A percentile compares a stretch with the other conserved stretches of the same genome.
Evolutionary conservation across 306 rosid genomes (phyloP).

Genomic region (Vigna mungo): DNA sequence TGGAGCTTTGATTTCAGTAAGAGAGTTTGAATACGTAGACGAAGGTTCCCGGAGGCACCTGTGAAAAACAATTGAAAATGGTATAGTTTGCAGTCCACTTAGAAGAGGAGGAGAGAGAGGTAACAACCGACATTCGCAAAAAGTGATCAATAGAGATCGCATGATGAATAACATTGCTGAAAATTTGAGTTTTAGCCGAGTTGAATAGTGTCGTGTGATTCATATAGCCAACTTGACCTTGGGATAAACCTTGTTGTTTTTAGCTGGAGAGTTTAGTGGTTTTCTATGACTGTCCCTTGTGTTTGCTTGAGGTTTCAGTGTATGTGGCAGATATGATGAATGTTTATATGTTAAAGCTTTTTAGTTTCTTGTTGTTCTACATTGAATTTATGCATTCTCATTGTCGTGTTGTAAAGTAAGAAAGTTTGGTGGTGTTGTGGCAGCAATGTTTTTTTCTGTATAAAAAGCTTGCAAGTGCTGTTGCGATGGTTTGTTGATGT

Average conservation of each 20-base stretch:
- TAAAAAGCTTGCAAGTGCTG: background rate
- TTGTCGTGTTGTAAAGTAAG: background rate
- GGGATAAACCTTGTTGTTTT: background rate
- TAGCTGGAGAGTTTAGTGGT: conserved; percentile 16
- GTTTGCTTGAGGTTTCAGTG: conserved; percentile 2
- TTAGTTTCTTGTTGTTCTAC: conserved; percentile 11
- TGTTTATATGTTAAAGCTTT: background rate
- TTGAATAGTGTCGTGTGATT: background rate
- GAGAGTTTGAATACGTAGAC: background rate
- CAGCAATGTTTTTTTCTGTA: conserved; percentile 8
- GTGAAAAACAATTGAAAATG: background rate
- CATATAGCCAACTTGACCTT: background rate
- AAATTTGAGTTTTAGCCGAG: background rate
- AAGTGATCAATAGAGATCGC: background rate
- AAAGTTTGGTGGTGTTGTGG: background rate
- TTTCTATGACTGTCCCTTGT: background rate
- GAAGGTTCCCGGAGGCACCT: background rate
- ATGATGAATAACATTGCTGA: background rate
- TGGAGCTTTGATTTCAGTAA: background rate
- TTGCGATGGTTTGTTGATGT: background rate
- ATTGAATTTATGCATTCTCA: background rate
- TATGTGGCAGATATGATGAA: background rate
- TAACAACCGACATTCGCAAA: background rate
- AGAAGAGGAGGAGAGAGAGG: background rate
- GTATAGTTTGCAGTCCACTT: background rate